Evolutionary conservation across 2,329 filamentous ascomycete species (phyloP).

Genomic region (Fonsecaea pedrosoi): DNA sequence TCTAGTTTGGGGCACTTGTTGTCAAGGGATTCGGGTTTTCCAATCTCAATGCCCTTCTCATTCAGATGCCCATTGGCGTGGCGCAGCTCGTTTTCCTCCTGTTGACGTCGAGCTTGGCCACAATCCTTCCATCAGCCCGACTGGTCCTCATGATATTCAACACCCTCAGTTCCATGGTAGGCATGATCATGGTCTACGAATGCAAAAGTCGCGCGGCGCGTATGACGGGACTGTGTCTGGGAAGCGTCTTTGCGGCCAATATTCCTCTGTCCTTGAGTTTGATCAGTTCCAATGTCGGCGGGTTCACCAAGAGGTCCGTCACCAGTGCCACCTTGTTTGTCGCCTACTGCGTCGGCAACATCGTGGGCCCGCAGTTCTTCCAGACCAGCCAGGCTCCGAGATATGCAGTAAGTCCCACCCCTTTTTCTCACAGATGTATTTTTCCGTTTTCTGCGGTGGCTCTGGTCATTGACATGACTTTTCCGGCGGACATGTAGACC

Average conservation of each 20-base stretch:
- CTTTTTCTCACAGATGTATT: not conserved
- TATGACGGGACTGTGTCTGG: slow-evolving; percentile 44
- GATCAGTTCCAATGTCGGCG: slow-evolving; percentile 60
- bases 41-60: slow-evolving; percentile 44
- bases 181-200: slow-evolving; percentile 46
- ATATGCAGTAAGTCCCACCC: slow-evolving; percentile 47
- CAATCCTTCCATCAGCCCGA: slow-evolving; percentile 41
- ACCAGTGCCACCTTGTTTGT: slow-evolving; percentile 60
- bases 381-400: slow-evolving; percentile 55
- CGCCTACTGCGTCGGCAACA: slow-evolving; percentile 63
- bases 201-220: slow-evolving; percentile 42
- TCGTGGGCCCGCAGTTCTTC: slow-evolving; percentile 62
- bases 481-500: slow-evolving; percentile 38
- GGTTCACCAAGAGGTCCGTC: slow-evolving; percentile 63
- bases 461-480: slow-evolving; percentile 44
- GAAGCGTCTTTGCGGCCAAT: slow-evolving; percentile 45
- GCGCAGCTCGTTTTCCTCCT: slow-evolving; percentile 46
- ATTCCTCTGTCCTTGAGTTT: slow-evolving; percentile 51
- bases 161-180: slow-evolving; percentile 42
- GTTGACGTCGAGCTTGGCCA: slow-evolving; percentile 43
- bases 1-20: slow-evolving; percentile 46
- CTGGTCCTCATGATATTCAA: slow-evolving; percentile 47
- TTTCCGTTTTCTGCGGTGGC: not conserved
- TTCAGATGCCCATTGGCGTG: slow-evolving; percentile 47
- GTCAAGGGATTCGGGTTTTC: slow-evolving; percentile 50